Evolutionary conservation across 768 basidiomycete genomes (phyloP), one percentile per base, ranked within the genome.

Genomic region (Tremella fuciformis): DNA sequence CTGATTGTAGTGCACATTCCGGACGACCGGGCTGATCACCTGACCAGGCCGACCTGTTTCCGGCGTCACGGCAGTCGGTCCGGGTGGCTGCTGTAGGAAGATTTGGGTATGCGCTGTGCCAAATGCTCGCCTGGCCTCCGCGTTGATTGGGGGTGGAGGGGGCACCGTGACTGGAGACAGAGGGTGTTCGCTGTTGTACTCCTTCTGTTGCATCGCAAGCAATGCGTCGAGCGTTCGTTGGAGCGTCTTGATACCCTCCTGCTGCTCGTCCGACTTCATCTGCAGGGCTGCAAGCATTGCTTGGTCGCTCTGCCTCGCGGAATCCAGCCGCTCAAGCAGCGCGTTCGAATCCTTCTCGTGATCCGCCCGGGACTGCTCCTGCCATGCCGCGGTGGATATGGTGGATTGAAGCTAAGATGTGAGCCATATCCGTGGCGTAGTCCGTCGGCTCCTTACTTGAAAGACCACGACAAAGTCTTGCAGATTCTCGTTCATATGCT

Each of bases 201-300:
- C 67, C 13, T 67, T 52, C 60, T 58, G 64, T 56, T 78, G 80
- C 8, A 60, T 22, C 3, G 55, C 37, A 7, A 53, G 50, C 47
- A 64, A 25, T 8, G 53, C 62, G 51, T 77, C 76, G 0, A 88
- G 77, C 15, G 84, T 84, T 21, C 88, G 78, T 76, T 88, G 88
- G 16, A 90, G 79, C 3, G 88, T 85, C 78, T 88, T 88, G 73
- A 89, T 84, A 13, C 87, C 87, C 73, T 90, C 88, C 0, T 86
- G 85, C 82, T 88, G 85, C 72, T 88, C 86, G 46, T 83, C 82
- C 4, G 41, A 52, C 34, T 80, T 59, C 8, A 74, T 82, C 62
- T 86, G 83, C 40, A 88, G 78, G 0, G 85, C 81, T 18, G 80
- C 78, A 29, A 88, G 76, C 81, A 88, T 84, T 63, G 84, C 82